Evolutionary conservation across 2,329 filamentous ascomycete species (phyloP).

Genomic region (Trichophyton benhamiae): DNA sequence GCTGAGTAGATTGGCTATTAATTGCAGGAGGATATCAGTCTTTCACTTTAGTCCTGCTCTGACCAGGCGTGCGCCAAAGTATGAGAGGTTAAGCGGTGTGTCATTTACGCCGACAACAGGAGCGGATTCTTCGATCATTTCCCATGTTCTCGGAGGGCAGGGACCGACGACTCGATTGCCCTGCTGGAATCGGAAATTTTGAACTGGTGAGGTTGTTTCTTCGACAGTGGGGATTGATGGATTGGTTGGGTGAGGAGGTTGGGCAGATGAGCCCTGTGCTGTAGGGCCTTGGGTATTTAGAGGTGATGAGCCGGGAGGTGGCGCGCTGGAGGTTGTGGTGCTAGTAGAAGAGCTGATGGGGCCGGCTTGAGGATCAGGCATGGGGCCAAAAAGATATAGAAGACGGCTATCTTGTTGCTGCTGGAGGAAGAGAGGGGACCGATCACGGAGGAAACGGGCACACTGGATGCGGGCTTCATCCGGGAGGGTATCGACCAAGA

Average conservation of each 20-base stretch:
- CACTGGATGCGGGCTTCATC: constrained; percentile 34
- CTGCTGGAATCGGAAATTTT: constrained; percentile 28
- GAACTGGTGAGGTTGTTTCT: constrained; percentile 16
- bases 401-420: constrained; percentile 30
- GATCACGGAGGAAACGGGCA: constrained; percentile 32
- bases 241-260: neutral
- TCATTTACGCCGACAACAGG: constrained; percentile 35
- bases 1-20: neutral
- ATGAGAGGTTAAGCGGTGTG: constrained; percentile 32
- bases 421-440: constrained; percentile 27
- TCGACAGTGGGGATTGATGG: constrained; percentile 7
- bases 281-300: constrained; percentile 12
- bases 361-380: constrained; percentile 16
- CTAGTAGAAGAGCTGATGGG: neutral
- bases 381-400: constrained; percentile 32
- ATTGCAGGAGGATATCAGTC: neutral
- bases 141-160: constrained; percentile 31
- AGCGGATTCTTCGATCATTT: constrained; percentile 35
- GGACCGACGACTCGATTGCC: constrained; percentile 25
- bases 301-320: constrained; percentile 16
- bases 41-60: neutral
- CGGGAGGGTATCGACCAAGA: constrained; percentile 33
- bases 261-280: neutral
- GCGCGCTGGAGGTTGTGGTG: constrained; percentile 22
- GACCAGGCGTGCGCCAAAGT: constrained; percentile 29